Evolutionary conservation across 1,284 basidiomycete species (phyloP), one percentile per base, ranked within the genome.

Genomic region (Takashimella koratensis): DNA sequence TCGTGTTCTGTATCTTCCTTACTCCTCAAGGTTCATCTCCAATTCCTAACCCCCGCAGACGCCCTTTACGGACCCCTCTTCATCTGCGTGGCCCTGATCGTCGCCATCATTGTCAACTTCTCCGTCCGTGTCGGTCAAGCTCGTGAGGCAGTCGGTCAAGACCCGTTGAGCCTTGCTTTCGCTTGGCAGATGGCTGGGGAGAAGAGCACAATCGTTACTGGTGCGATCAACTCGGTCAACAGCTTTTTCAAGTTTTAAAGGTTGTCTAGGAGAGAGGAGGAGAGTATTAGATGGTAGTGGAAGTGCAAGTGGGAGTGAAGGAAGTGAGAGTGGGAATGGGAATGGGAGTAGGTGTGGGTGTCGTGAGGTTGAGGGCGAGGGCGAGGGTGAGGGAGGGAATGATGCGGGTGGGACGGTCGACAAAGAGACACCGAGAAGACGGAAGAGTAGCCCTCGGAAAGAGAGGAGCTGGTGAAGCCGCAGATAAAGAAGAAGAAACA

Each of bases 71-170:
- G 91, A 1, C 93, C 93, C 0, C 71, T 95, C 21, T 59, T 91
- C 39, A 85, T 96, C 52, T 90, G 87, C 63, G 77, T 80, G 13
- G 79, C 86, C 8, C 82, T 96, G 23, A 95, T 96, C 78, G 75
- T 86, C 49, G 93, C 89, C 13, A 82, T 96, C 5, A 80, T 94
- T 26, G 82, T 84, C 54, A 96, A 96, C 76, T 96, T 96, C 71
- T 70, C 91, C 62, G 81, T 95, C 56, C 83, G 91, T 70, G 26
- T 73, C 30, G 55, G 56, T 26, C 67, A 75, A 53, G 67, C 70
- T 5, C 56, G 56, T 30, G 49, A 61, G 41, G 52, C 63, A 16
- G 62, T 61, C 21, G 69, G 64, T 5, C 54, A 60, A n/a, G 65
- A 68, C 53, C 68, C 68, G 3, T 47, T 73, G 36, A 66, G 63